These are phyloP conservation scores for Gracilariopsis chorda DNA, from an alignment of 23 red algal genomes.

Conservation along the genomic window DNA sequence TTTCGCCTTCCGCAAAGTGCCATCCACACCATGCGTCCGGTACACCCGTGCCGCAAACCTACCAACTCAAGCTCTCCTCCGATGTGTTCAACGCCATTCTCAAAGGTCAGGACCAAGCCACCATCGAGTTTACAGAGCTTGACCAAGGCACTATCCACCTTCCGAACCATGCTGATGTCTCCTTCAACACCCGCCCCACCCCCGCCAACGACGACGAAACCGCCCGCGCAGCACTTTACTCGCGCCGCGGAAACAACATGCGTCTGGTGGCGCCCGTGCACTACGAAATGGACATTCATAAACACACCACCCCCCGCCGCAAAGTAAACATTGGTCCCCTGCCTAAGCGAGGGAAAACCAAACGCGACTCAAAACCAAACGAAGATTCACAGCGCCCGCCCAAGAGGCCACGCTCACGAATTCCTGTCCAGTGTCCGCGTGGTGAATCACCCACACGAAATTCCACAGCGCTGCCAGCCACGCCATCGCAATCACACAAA, in stretches of 20 bases:
- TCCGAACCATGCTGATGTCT: not conserved
- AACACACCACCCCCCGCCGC: not conserved
- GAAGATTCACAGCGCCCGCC: too few species aligned
- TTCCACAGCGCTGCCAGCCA: too few species aligned
- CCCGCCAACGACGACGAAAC: conserved; percentile 6
- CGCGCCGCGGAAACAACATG: not conserved
- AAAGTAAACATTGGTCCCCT: too few species aligned
- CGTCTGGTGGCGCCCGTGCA: conserved; percentile 22
- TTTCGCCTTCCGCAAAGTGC: not conserved
- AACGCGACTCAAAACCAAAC: too few species aligned
- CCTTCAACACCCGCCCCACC: conserved; percentile 13
- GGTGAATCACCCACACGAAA: too few species aligned
- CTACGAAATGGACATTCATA: conserved; percentile 12
- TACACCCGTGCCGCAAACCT: not conserved
- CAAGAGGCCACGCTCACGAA: too few species aligned
- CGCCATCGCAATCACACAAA: not conserved
- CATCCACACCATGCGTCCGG: not conserved
- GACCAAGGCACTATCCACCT: not conserved
- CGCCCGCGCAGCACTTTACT: not conserved
- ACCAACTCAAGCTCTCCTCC: conserved; percentile 24
- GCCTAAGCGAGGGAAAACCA: too few species aligned
- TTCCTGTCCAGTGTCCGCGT: too few species aligned
- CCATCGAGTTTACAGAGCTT: not conserved
- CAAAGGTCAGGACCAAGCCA: not conserved
- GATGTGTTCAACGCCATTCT: not conserved